Evolutionary conservation across 805 yeast genomes (phyloP), one percentile per base, ranked within the genome.

Genomic region (Myxozyma monticola): DNA sequence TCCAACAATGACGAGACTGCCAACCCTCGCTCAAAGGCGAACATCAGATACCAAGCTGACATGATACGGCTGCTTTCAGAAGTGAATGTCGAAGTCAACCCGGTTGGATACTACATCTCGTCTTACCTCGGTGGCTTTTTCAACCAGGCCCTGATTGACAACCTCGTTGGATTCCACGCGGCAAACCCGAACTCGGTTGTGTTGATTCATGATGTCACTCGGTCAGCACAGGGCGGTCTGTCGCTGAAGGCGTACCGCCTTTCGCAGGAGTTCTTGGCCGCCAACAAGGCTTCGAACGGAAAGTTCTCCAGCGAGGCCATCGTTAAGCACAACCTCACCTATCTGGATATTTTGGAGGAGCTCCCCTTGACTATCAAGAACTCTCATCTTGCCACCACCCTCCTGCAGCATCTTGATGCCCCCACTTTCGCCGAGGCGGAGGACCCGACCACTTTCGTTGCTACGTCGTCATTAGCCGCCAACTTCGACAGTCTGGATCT

Each of bases 41-140:
- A 88, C 51, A 71, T 72, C 51, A 79, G 76, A 65, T 88, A 81
- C 71, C 89, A 84, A 66, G 77, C 76, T 44, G 88, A 84, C 40
- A 73, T 85, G 62, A 72, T 84, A 58, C 77, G 79, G 37, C 77
- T 79, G 53, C 76, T 87, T 56, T 78, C 75, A 62, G 76, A 75
- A 48, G 78, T 81, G 54, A 83, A 84, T 42, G 74, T 79, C 53
- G 90, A 89, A 39, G 74, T 80, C 37, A 85, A 82, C 64, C 75
- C 83, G 53, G 78, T 83, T 56, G 96, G 96, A 29, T 88, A 90
- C 88, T 88, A 85, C 71, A 79, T 86, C 64, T 75, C 84, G 37
- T 76, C 88, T 25, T 71, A 74, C 44, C 77, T 85, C 34, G 93
- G 93, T 39, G 81, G 81, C 65, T 82, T 81, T 64, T 78, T 83